Percentiles rank a stretch among this genome's conserved stretches.
These are phyloP conservation scores for Arthroderma uncinatum DNA, from an alignment of 2,329 filamentous ascomycete genomes.

Conservation along the genomic window DNA sequence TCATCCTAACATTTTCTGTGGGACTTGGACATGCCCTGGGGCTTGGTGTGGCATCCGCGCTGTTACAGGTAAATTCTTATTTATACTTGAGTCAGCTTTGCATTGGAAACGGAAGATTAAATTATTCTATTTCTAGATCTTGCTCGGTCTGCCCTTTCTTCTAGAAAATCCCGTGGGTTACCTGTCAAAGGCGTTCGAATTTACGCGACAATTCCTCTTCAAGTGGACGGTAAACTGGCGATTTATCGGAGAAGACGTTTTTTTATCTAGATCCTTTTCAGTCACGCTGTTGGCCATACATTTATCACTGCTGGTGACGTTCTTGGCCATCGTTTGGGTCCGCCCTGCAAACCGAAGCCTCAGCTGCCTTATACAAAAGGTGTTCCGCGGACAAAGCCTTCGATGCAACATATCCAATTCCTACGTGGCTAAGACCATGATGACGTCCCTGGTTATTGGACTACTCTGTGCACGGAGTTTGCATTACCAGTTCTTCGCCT, in stretches of 20 bases:
- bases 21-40: conserved; percentile 56
- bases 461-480: conserved; percentile 77
- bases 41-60: conserved; percentile 58
- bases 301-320: conserved; percentile 52
- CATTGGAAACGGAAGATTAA: background rate
- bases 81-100: background rate
- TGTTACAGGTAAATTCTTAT: conserved; percentile 56
- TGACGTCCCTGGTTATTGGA: conserved; percentile 66
- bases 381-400: conserved; percentile 45
- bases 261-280: conserved; percentile 62
- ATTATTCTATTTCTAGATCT: conserved; percentile 30
- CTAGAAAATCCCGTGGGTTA: conserved; percentile 57
- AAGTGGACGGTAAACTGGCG: conserved; percentile 99
- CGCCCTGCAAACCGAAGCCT: conserved; percentile 53
- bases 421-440: conserved; percentile 65
- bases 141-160: conserved; percentile 56
- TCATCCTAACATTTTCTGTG: conserved; percentile 62
- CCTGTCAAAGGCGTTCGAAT: conserved; percentile 72
- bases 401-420: conserved; percentile 52
- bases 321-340: conserved; percentile 60
- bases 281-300: conserved; percentile 56
- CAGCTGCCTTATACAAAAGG: conserved; percentile 42
- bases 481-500: conserved; percentile 93
- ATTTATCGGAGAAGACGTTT: conserved; percentile 73
- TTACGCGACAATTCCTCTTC: conserved; percentile 83